phyloP scores from a whole-genome alignment of 2,329 filamentous ascomycete genomes.

The Neoascochyta sp. region DNA sequence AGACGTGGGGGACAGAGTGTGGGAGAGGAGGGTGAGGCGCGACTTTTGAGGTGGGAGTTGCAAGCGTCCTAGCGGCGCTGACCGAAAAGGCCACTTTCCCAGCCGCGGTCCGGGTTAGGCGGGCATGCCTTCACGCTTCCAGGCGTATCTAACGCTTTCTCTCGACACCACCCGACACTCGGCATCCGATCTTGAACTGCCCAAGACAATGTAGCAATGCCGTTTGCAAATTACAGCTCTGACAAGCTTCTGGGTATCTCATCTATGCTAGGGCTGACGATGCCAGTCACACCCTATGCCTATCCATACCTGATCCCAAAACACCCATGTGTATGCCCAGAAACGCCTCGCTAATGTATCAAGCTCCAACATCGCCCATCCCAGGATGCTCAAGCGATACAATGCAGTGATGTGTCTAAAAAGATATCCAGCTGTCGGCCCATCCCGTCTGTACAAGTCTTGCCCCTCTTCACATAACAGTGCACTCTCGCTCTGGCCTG shows the following conservation, averaged over 20 bases:
- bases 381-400: no score
- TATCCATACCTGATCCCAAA: neutral
- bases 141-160: conserved; percentile 26
- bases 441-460: no score
- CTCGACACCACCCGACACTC: no score
- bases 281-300: neutral
- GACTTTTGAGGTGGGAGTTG: conserved; percentile 26
- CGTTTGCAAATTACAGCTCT: no score
- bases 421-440: no score
- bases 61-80: conserved; percentile 9
- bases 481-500: conserved; percentile 44
- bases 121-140: conserved; percentile 20
- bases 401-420: no score
- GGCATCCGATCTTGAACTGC: no score
- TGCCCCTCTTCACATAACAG: conserved; percentile 44
- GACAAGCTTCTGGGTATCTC: conserved; percentile 18
- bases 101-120: conserved; percentile 7
- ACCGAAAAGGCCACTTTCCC: conserved; percentile 31
- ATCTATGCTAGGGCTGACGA: conserved; percentile 14
- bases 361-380: no score
- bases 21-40: conserved; percentile 11
- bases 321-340: conserved; percentile 7
- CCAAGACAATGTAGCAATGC: no score
- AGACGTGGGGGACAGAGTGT: conserved; percentile 12
- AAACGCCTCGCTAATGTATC: conserved; percentile 24